phyloP scores from a whole-genome alignment of 306 rosid species.

The Acacia melanoxylon region DNA sequence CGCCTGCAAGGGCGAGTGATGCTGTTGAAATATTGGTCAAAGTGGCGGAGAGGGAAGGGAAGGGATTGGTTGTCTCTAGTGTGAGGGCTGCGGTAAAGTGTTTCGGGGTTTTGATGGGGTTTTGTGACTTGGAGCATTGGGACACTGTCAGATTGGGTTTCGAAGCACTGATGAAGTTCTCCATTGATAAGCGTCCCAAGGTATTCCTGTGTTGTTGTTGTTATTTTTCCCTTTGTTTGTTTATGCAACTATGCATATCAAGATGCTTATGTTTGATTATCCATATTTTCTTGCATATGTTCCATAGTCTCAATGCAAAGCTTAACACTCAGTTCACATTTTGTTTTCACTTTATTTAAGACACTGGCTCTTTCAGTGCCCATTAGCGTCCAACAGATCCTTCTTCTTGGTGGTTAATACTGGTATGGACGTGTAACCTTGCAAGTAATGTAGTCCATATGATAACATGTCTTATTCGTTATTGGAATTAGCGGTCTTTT shows the following conservation, averaged over 20 bases:
- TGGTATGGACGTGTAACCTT: neutral
- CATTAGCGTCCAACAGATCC: neutral
- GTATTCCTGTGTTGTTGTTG: slow-evolving; percentile 28
- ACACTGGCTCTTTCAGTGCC: neutral
- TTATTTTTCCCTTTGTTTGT: neutral
- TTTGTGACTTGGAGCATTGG: slow-evolving; percentile 88
- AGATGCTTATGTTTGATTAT: slow-evolving; percentile 4
- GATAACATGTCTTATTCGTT: neutral
- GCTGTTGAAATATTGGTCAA: slow-evolving; percentile 48
- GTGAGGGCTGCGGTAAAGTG: slow-evolving; percentile 78
- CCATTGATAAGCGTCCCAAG: slow-evolving; percentile 88
- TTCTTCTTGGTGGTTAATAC: neutral
- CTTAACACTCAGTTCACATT: neutral
- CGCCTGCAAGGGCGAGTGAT: slow-evolving; percentile 48
- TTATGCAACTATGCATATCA: neutral
- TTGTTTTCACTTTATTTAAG: neutral
- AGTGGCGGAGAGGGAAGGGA: slow-evolving; percentile 46
- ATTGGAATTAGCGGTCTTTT: neutral
- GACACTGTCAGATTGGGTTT: slow-evolving; percentile 64
- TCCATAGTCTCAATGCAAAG: neutral
- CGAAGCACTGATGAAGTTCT: slow-evolving; percentile 63
- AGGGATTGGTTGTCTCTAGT: slow-evolving; percentile 52
- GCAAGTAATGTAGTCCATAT: neutral
- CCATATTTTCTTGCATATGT: neutral
- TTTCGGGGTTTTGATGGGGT: slow-evolving; percentile 71